Evolutionary conservation across 2,329 filamentous ascomycete species (phyloP).

Genomic region (Dendrostoma leiphaemia): DNA sequence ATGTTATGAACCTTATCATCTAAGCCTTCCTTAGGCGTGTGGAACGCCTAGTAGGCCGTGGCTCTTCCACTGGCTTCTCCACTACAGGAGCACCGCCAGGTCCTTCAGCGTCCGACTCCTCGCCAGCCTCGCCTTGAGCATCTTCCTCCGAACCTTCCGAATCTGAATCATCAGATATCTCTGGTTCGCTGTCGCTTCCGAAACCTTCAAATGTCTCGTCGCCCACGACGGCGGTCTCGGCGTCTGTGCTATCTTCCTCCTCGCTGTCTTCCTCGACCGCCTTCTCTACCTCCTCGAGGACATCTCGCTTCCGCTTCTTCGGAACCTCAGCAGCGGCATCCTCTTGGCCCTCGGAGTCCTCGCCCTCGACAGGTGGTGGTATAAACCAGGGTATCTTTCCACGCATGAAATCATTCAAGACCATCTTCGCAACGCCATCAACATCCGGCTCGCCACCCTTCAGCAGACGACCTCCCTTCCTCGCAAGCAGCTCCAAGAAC

Average conservation of each 20-base stretch:
- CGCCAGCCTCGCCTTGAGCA: constrained; percentile 31
- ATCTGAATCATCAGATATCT: constrained; percentile 22
- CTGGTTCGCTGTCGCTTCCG: constrained; percentile 39
- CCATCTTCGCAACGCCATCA: constrained; percentile 94
- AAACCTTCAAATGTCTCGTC: constrained; percentile 49
- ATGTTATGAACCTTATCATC: neutral
- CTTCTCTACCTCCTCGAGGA: constrained; percentile 34
- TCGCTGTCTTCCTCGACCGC: constrained; percentile 29
- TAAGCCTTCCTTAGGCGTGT: constrained; percentile 1
- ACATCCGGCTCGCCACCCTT: constrained; percentile 94
- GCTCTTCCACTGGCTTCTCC: neutral
- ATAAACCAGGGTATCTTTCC: constrained; percentile 98
- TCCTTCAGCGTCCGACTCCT: constrained; percentile 3
- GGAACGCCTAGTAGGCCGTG: neutral
- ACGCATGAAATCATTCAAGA: constrained; percentile 91
- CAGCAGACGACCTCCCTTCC: constrained; percentile 82
- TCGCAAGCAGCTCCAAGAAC: constrained; percentile 82
- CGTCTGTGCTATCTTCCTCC: constrained; percentile 21
- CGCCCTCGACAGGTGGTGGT: constrained; percentile 64
- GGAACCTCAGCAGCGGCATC: constrained; percentile 85
- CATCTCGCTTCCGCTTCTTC: constrained; percentile 70
- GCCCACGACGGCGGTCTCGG: constrained; percentile 21
- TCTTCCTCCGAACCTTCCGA: constrained; percentile 21
- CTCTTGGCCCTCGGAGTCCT: constrained; percentile 67
- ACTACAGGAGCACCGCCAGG: constrained; percentile 9